Evolutionary conservation across 2,329 filamentous ascomycete genomes (phyloP), one percentile per base, ranked within the genome.

Genomic region (Fusarium nematophilum): DNA sequence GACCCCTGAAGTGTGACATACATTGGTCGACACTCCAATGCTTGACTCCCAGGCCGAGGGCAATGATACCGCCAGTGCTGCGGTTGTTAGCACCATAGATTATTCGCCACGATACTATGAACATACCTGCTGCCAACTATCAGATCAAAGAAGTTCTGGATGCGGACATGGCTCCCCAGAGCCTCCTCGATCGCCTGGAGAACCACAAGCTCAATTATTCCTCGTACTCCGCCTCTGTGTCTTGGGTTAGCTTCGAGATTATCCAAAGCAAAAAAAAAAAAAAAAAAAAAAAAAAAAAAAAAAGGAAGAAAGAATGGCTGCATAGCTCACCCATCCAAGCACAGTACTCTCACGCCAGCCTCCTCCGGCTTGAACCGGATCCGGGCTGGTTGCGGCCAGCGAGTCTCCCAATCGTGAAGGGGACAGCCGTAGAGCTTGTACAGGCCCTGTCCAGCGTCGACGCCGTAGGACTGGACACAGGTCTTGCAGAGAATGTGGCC

Each of bases 61-160:
- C 37, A 9, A 55, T 49, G 18, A 55, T 55, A 3, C 52, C 52
- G 14, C 52, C 52, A 26, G 52, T 54, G 21, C 52, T 54, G 6
- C 23, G 11, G 39, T 13, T 42, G 43, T 17, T 5, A 37, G 15
- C 5, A 6, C 8, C 10, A 9, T 4, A 6, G n/a, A 2, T 26
- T 6, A 4, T 6, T 21, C 4, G 21, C 21, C 21, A 21, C 21
- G 29, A 5, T 21, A 3, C 13, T 2, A 14, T 6, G n/a, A 5
- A 40, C 42, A 4, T 15, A 53, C 50, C 50, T 53, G 10, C 43
- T 53, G 9, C 50, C 50, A 4, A 53, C 50, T 10, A 53, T 53
- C 15, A 53, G 17, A 31, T 53, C 50, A 9, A 53, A 53, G 23
- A 53, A 53, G 8, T 34, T 40, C 30, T 53, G 50, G n/a, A 53